Conservation (phyloP, 2,329 filamentous ascomycete genomes). For the Neonectria sp. region DNA sequence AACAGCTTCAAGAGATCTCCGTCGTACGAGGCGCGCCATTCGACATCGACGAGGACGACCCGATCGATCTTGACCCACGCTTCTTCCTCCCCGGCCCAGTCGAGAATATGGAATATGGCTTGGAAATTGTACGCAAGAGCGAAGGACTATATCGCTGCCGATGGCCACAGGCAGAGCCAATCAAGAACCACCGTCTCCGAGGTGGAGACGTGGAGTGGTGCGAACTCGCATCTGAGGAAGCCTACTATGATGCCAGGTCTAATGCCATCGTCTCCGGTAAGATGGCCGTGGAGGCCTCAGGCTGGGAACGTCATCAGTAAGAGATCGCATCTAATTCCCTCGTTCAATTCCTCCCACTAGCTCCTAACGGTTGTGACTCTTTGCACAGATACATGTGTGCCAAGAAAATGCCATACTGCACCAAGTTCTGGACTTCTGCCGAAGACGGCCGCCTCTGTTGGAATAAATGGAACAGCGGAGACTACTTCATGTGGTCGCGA, state of each 20-base stretch:
- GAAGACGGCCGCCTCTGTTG: background rate
- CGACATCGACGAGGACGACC: slow-evolving; percentile 33
- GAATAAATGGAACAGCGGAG: background rate
- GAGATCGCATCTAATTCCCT: background rate
- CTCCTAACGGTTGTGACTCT: background rate
- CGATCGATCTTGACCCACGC: slow-evolving; percentile 31
- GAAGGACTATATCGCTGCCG: background rate
- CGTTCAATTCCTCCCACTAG: background rate
- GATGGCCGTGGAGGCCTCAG: background rate
- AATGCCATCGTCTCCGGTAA: background rate
- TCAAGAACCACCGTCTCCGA: background rate
- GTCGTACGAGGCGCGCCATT: slow-evolving; percentile 22
- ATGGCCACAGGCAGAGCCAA: background rate
- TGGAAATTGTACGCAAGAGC: background rate
- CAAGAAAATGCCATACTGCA: background rate
- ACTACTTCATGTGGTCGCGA: background rate
- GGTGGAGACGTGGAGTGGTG: background rate
- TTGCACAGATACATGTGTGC: background rate
- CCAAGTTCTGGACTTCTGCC: background rate
- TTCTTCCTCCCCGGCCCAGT: slow-evolving; percentile 28
- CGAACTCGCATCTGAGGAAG: background rate
- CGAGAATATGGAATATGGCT: background rate
- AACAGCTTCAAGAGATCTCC: background rate
- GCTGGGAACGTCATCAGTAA: background rate
- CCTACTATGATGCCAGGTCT: background rate